Evolutionary conservation across 768 basidiomycete species (phyloP), one percentile per base, ranked within the genome.

Genomic region (Pleurotus salmoneostramineus): DNA sequence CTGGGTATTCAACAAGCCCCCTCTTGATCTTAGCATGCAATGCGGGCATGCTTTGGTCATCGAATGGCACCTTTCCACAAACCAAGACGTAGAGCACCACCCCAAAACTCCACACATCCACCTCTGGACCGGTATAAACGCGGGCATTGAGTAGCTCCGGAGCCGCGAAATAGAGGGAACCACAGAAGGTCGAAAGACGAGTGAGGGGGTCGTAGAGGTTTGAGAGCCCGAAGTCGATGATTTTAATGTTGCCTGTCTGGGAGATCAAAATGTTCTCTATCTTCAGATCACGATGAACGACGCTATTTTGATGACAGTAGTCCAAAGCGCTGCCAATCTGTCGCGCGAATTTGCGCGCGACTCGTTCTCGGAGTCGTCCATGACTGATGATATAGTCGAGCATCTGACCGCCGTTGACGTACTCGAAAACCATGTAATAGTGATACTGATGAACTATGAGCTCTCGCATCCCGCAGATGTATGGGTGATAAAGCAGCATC

Each of bases 201-300:
- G 73, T 66, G 6, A 74, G 66, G 1, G 97, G 96, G 65, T 96
- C 85, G 70, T 88, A 98, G 10, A 99, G 81, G 74, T 98, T 99
- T 2, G 96, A 98, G 6, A 99, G 81, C 49, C 97, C 97, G 72
- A 98, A 99, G 73, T 99, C 96, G 71, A 98, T 99, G 61, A 98
- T 98, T 81, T 98, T 99, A 80, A 98, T 98, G 75, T 98, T 98
- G 8, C 97, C 97, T 0, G 92, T 92, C 62, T 97, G 94, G 1
- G 94, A 97, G 63, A 99, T 98, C 68, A 99, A 89, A 66, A 99
- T 99, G 76, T 98, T 98, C 74, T 99, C 96, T 68, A 99, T 99
- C 79, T 99, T 99, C 63, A 99, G 88, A 77, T 99, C 89, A 84
- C 97, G 91, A 72, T 99, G 97, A 8, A 98, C 96, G 66, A 98